A percentile compares a stretch with the other conserved stretches of the same genome.
Evolutionary conservation across 768 basidiomycete species (phyloP).

Genomic region (Pholiota conissans): DNA sequence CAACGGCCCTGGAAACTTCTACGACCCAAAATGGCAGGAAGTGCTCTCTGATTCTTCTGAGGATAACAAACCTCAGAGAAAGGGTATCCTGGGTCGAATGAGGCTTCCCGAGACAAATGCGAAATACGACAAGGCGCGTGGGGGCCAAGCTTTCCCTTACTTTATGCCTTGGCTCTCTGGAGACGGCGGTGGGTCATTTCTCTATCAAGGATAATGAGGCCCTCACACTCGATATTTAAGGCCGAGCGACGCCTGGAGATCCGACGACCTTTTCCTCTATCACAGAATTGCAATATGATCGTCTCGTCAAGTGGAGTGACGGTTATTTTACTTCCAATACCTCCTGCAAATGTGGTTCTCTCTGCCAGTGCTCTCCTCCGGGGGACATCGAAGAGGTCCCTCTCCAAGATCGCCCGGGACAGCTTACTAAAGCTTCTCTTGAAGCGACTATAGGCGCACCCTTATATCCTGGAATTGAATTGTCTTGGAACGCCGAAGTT

Average conservation of each 20-base stretch:
- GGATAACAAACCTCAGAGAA: slow-evolving; percentile 5
- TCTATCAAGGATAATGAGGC: background rate
- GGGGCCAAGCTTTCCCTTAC: slow-evolving; percentile 18
- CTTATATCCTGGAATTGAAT: slow-evolving; percentile 34
- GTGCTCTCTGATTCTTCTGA: slow-evolving; percentile 5
- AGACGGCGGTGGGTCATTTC: slow-evolving; percentile 18
- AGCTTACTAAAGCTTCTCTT: slow-evolving; percentile 27
- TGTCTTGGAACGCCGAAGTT: slow-evolving; percentile 29
- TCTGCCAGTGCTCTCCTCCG: background rate
- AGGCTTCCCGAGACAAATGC: slow-evolving; percentile 14
- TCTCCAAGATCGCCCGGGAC: slow-evolving; percentile 19
- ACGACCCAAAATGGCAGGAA: slow-evolving; percentile 12
- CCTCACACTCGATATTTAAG: background rate
- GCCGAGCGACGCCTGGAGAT: slow-evolving; percentile 8
- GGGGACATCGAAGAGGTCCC: slow-evolving; percentile 19
- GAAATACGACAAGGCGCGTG: slow-evolving; percentile 14
- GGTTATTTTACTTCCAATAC: slow-evolving; percentile 20
- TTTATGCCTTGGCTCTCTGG: slow-evolving; percentile 36
- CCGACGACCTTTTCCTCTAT: slow-evolving; percentile 23
- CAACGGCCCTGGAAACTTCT: slow-evolving; percentile 16
- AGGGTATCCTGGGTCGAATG: slow-evolving; percentile 14
- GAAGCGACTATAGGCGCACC: slow-evolving; percentile 31
- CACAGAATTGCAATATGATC: slow-evolving; percentile 30
- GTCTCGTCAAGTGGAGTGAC: slow-evolving; percentile 26
- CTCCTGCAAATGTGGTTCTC: slow-evolving; percentile 1